These are phyloP conservation scores for Eurotiales sp. DNA, from an alignment of 2,329 filamentous ascomycete genomes.

Conservation along the genomic window DNA sequence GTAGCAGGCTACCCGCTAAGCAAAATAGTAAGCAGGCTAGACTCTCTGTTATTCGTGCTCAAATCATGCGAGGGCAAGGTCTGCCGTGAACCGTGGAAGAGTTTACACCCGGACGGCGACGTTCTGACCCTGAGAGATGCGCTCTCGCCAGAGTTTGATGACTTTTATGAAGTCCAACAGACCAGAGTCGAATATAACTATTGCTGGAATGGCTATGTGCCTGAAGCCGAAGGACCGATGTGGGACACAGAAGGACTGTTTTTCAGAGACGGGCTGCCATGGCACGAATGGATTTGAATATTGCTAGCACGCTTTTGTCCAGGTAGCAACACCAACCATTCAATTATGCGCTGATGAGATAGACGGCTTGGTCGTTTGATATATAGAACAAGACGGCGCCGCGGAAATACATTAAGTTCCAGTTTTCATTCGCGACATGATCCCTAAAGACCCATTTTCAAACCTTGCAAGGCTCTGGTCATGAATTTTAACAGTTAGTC, in stretches of 20 bases:
- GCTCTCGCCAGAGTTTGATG: constrained; percentile 18
- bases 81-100: constrained; percentile 23
- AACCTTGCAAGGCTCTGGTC: no score
- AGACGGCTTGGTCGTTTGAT: no score
- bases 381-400: no score
- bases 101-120: constrained; percentile 20
- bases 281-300: background rate
- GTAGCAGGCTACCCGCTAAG: constrained; percentile 1
- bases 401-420: no score
- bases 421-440: no score
- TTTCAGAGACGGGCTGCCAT: background rate
- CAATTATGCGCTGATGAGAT: background rate
- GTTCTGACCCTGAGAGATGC: constrained; percentile 22
- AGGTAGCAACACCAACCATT: background rate
- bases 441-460: no score
- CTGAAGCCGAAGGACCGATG: background rate
- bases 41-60: constrained; percentile 24
- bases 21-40: constrained; percentile 19
- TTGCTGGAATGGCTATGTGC: constrained; percentile 5
- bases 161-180: constrained; percentile 18
- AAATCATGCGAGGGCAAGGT: constrained; percentile 22
- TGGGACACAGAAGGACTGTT: background rate
- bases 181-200: background rate
- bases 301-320: no score
- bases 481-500: no score